A percentile compares a stretch with the other conserved stretches of the same genome.
phyloP scores from a whole-genome alignment of 108 stramenopile genomes.

The Cyclotella cryptica region DNA sequence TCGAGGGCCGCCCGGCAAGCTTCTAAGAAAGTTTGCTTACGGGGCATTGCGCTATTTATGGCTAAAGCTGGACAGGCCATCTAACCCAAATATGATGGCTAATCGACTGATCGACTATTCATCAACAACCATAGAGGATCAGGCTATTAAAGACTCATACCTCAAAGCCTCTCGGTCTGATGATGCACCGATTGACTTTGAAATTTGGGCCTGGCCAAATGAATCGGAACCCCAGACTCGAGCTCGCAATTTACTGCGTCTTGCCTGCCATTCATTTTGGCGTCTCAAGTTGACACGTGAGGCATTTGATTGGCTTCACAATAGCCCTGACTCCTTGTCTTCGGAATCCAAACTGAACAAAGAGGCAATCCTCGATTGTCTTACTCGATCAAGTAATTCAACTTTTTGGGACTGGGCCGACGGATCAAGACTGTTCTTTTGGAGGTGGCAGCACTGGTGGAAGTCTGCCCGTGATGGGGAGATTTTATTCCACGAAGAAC shows the following conservation, averaged over 20 bases:
- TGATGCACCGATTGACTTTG: conserved; percentile 16
- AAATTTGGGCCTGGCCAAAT: conserved; percentile 14
- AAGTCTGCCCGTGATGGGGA: conserved; percentile 26
- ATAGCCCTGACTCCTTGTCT: background rate
- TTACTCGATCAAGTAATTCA: background rate
- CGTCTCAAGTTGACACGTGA: background rate
- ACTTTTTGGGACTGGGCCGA: conserved; percentile 48
- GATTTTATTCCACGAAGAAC: background rate
- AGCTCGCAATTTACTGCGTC: conserved; percentile 4
- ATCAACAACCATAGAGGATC: background rate
- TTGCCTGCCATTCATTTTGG: background rate
- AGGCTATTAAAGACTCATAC: conserved; percentile 1
- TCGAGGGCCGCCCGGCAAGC: conserved; percentile 12
- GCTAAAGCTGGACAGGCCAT: background rate
- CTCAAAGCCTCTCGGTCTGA: conserved; percentile 8
- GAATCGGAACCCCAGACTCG: conserved; percentile 2
- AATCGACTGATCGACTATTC: background rate
- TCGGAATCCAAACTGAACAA: background rate
- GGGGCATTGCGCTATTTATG: background rate
- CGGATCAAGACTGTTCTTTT: conserved; percentile 37
- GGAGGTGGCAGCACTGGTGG: conserved; percentile 39
- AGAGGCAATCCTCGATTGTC: conserved; percentile 11
- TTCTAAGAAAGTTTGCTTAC: background rate
- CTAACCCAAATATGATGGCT: background rate
- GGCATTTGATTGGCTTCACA: background rate